Evolutionary conservation across 2,329 filamentous ascomycete genomes (phyloP).

Genomic region (Arthrobotrys megalospora): DNA sequence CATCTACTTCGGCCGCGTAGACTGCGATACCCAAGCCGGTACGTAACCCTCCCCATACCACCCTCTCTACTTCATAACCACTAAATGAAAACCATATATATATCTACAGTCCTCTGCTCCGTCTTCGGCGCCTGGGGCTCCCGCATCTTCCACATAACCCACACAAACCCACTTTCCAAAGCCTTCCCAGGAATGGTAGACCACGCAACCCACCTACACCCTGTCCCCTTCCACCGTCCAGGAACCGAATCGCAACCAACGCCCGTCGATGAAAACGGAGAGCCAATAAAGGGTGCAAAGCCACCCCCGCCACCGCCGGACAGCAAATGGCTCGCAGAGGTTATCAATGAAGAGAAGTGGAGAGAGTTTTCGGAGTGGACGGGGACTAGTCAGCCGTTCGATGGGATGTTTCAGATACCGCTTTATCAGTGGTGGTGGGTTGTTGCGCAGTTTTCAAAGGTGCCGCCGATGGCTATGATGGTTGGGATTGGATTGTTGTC

Average conservation of each 20-base stretch:
- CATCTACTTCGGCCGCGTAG: constrained; percentile 45
- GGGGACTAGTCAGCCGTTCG: constrained; percentile 39
- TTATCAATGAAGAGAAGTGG: constrained; percentile 36
- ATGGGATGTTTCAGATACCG: constrained; percentile 28
- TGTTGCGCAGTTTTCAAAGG: constrained; percentile 33
- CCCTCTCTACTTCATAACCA: not conserved
- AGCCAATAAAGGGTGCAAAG: not conserved
- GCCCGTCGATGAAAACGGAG: constrained; percentile 6
- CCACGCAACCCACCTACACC: constrained; percentile 36
- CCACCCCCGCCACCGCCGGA: constrained; percentile 34
- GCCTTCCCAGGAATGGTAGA: constrained; percentile 41
- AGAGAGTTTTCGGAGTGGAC: constrained; percentile 38
- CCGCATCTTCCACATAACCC: constrained; percentile 49
- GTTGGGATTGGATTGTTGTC: constrained; percentile 51
- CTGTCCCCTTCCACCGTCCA: constrained; percentile 54
- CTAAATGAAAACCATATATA: not conserved
- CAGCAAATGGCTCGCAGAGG: constrained; percentile 36
- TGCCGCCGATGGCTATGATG: constrained; percentile 60
- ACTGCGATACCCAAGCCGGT: constrained; percentile 42
- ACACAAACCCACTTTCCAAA: constrained; percentile 26
- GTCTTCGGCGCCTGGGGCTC: constrained; percentile 50
- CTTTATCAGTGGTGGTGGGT: constrained; percentile 48
- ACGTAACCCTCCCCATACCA: not conserved
- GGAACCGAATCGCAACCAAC: constrained; percentile 20
- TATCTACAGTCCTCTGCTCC: constrained; percentile 48